Evolutionary conservation across 768 basidiomycete genomes (phyloP).

Genomic region (Suillus plorans): DNA sequence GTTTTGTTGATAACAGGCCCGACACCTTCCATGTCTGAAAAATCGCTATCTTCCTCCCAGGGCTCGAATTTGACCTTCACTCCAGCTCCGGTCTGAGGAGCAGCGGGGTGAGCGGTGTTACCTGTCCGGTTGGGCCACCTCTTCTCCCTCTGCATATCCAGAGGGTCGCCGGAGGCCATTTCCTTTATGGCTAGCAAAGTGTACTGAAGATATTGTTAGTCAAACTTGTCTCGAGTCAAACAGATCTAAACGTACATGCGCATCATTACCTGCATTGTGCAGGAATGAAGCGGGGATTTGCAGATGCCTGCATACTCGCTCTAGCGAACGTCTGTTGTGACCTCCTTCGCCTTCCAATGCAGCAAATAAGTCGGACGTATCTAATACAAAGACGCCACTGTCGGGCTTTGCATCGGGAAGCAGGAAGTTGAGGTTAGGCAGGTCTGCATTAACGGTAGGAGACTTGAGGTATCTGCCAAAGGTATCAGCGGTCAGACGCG

Average conservation of each 20-base stretch:
- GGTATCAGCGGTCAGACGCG: background rate
- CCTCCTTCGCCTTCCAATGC: conserved; percentile 65
- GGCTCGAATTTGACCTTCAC: conserved; percentile 58
- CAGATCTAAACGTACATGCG: conserved; percentile 52
- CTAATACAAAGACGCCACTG: conserved; percentile 61
- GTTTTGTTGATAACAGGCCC: conserved; percentile 22
- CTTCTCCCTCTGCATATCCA: conserved; percentile 75
- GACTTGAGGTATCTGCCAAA: conserved; percentile 52
- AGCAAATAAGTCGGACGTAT: conserved; percentile 73
- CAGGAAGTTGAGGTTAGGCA: conserved; percentile 50
- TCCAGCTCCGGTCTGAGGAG: conserved; percentile 25
- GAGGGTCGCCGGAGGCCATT: conserved; percentile 73
- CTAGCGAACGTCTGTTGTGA: conserved; percentile 53
- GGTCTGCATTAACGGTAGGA: conserved; percentile 46
- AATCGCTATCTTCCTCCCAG: conserved; percentile 56
- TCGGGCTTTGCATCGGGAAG: conserved; percentile 58
- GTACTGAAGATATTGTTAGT: conserved; percentile 46
- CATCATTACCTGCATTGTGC: conserved; percentile 90
- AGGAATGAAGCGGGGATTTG: conserved; percentile 53
- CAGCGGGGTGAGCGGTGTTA: conserved; percentile 10
- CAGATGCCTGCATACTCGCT: conserved; percentile 62
- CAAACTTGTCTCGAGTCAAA: background rate
- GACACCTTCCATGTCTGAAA: conserved; percentile 45
- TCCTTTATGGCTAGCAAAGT: conserved; percentile 62
- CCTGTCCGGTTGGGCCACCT: conserved; percentile 71